Percentiles rank a stretch among this genome's conserved stretches.
Evolutionary conservation across 2,329 filamentous ascomycete genomes (phyloP).

Genomic region (Neonectria magnoliae): DNA sequence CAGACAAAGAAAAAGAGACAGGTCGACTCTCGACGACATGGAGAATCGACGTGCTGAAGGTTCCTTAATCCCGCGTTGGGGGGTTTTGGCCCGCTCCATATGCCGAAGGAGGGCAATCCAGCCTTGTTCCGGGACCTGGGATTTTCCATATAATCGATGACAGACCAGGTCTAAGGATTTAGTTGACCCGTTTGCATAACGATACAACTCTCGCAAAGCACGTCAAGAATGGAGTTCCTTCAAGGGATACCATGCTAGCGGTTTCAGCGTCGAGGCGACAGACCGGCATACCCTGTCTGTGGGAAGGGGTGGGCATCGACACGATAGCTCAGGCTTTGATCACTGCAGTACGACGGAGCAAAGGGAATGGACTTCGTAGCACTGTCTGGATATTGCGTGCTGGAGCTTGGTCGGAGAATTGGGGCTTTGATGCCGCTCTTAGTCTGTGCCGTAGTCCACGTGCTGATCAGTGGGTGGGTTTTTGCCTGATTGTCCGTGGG

Average conservation of each 20-base stretch:
- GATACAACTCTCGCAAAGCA: background rate
- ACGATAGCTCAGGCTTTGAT: background rate
- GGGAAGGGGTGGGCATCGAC: background rate
- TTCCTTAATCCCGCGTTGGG: background rate
- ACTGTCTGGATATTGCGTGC: background rate
- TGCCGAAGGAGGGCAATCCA: background rate
- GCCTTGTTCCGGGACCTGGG: too few relatives aligned
- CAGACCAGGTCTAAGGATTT: background rate
- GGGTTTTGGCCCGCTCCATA: background rate
- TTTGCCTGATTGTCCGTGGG: background rate
- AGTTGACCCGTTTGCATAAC: background rate
- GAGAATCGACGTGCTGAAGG: too few relatives aligned
- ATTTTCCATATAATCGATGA: slow-evolving; percentile 1
- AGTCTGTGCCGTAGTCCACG: background rate
- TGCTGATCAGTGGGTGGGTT: background rate
- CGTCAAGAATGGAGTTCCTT: background rate
- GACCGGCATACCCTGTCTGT: background rate
- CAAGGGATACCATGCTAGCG: slow-evolving; percentile 5
- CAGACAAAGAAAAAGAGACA: background rate
- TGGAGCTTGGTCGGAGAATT: background rate
- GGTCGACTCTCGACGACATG: background rate
- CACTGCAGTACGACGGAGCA: too few relatives aligned
- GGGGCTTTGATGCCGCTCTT: background rate
- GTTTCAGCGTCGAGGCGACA: background rate
- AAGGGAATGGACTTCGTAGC: too few relatives aligned